Evolutionary conservation across 2,329 filamentous ascomycete genomes (phyloP).

Genomic region (Akanthomyces muscarius): DNA sequence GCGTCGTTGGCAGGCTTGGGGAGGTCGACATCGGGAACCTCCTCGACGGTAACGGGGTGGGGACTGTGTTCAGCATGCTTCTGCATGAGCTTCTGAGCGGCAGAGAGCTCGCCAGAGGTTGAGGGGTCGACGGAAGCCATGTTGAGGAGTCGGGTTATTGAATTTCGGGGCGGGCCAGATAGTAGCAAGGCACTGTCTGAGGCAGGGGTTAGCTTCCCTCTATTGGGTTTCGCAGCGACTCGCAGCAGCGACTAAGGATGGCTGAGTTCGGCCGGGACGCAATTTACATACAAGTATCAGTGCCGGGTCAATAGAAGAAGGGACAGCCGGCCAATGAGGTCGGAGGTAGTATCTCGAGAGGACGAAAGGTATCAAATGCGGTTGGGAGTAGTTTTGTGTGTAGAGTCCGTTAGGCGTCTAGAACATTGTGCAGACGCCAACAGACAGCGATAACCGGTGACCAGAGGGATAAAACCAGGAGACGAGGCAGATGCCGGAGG

Average conservation of each 20-base stretch:
- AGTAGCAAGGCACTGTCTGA: background rate
- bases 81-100: constrained; percentile 60
- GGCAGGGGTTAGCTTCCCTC: constrained; percentile 1
- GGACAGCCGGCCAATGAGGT: background rate
- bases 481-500: constrained; percentile 32
- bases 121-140: constrained; percentile 39
- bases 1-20: constrained; percentile 45
- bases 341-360: background rate
- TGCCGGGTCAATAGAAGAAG: background rate
- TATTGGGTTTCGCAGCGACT: background rate
- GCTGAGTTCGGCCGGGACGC: background rate
- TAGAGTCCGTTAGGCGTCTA: constrained; percentile 31
- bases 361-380: constrained; percentile 8
- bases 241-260: background rate
- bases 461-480: constrained; percentile 38
- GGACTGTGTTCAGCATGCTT: constrained; percentile 51
- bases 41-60: constrained; percentile 69
- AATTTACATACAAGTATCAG: constrained; percentile 1
- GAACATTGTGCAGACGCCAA: constrained; percentile 36
- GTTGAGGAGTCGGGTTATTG: constrained; percentile 22
- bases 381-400: constrained; percentile 5
- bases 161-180: constrained; percentile 17
- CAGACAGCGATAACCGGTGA: constrained; percentile 35
- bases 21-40: constrained; percentile 76
- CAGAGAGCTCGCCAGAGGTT: constrained; percentile 43